phyloP scores from a whole-genome alignment of 805 yeast species.

The Candida insectalens region DNA sequence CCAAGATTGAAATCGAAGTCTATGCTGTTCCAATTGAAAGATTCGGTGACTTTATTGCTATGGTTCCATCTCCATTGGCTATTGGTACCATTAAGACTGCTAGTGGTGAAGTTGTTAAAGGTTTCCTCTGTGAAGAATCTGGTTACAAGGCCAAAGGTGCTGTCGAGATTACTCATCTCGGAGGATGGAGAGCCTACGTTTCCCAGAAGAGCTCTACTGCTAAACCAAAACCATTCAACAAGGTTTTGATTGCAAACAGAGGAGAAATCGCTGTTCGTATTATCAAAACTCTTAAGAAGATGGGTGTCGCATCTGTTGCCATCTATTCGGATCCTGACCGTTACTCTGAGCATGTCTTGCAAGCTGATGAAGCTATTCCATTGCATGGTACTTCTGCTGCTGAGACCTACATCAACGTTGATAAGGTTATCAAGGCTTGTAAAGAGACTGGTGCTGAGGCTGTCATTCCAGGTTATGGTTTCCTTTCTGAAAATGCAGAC shows the following conservation, averaged over 20 bases:
- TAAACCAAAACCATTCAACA: conserved; percentile 51
- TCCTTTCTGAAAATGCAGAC: conserved; percentile 92
- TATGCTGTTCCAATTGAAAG: conserved; percentile 71
- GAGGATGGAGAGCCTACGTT: conserved; percentile 78
- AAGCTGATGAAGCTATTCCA: conserved; percentile 76
- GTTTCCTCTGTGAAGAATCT: conserved; percentile 87
- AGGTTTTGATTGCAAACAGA: conserved; percentile 91
- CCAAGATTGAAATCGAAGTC: conserved; percentile 65
- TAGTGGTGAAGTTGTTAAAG: conserved; percentile 78
- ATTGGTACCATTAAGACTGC: conserved; percentile 86
- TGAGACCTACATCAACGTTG: conserved; percentile 80
- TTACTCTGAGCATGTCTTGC: conserved; percentile 75
- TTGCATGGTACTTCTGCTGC: conserved; percentile 79
- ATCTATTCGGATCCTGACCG: conserved; percentile 87
- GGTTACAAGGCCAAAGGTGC: conserved; percentile 72
- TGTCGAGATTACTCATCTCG: conserved; percentile 71
- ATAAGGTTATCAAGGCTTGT: conserved; percentile 81
- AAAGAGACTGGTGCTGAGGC: conserved; percentile 81
- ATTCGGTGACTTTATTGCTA: conserved; percentile 75
- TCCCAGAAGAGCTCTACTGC: conserved; percentile 15
- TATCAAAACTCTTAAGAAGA: conserved; percentile 74
- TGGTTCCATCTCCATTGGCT: conserved; percentile 93
- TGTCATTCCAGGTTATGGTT: conserved; percentile 97
- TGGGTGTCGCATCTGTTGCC: conserved; percentile 74
- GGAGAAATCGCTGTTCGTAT: conserved; percentile 97